Base-by-base conservation (phyloP, 805 yeast genomes). In the Saccharomycopsis sp. region DNA sequence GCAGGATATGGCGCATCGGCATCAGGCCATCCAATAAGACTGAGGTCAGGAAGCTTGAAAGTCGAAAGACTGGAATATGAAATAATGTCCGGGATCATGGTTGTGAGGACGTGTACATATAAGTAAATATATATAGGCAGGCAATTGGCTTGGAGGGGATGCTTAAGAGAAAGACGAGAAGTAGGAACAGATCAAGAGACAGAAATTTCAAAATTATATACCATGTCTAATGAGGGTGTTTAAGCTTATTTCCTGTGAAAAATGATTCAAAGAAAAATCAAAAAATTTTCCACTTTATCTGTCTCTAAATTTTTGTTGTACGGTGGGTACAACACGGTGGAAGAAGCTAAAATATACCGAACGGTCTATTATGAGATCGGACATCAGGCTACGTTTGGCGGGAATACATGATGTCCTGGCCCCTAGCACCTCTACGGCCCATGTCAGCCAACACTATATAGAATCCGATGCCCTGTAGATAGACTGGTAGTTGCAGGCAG, bases 1-100 rank as follows among this genome's bases (percentile, higher is more conserved):
- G 37, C 37, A 15, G 53, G 53, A 8, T 18, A 51, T 24, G 53
- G 53, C 24, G 18, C 34, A 4, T 23, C 12, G 9, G 16, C 16
- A 51, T 23, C 53, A 8, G 53, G 53, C 53, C 53, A 51, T 16
- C n/a, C 29, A 20, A 48, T 9, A 48, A 48, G 23, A 15, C n/a
- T 18, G 29, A 5, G 7, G 12, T 7, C 24, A 48, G 23, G 23
- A 18, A 20, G 24, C 24, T 20, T 20, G n/a, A 48, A 18, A 8
- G 51, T 48, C 16, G n/a, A 48, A 9, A 20, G n/a, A 20, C 23
- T 48, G 18, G 29, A 48, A 48, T 48, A 48, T 20, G 51, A 48
- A 48, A 48, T 9, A 48, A 48, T 20, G 24, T 48, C 23, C 15
- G 51, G 29, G 21, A 48, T 29, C 23, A 48, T 20, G n/a, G n/a